A percentile compares a stretch with the other conserved stretches of the same genome.
phyloP scores from a whole-genome alignment of 148 eudicot species.

The Cornus suecica region DNA sequence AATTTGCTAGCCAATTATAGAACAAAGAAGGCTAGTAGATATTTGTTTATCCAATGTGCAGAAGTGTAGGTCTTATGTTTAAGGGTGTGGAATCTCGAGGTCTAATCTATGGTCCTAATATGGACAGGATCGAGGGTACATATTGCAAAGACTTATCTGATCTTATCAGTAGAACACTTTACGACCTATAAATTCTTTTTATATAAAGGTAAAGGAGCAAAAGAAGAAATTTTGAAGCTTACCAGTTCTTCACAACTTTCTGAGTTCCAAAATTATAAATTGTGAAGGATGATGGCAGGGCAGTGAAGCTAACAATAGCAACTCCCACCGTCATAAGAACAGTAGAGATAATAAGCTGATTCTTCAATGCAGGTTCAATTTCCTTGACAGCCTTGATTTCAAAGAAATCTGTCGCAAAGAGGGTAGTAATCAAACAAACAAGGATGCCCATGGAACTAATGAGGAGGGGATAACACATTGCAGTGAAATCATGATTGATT shows the following conservation, averaged over 20 bases:
- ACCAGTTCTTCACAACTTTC: slow-evolving; percentile 79
- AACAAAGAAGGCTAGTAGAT: too few relatives aligned
- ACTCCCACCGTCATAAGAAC: slow-evolving; percentile 70
- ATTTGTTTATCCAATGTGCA: too few relatives aligned
- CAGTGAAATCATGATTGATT: slow-evolving; percentile 51
- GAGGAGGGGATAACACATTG: slow-evolving; percentile 56
- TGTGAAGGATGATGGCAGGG: slow-evolving; percentile 78
- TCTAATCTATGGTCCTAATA: too few relatives aligned
- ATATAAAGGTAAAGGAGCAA: not conserved
- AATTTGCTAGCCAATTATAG: not conserved
- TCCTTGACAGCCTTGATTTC: slow-evolving; percentile 69
- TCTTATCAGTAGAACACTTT: not conserved
- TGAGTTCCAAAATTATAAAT: slow-evolving; percentile 75
- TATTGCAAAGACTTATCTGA: too few relatives aligned
- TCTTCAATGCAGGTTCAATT: slow-evolving; percentile 77
- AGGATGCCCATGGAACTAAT: slow-evolving; percentile 63
- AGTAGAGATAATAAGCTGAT: slow-evolving; percentile 79
- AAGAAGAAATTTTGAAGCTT: slow-evolving; percentile 16
- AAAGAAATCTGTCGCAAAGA: slow-evolving; percentile 76
- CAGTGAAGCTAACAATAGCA: slow-evolving; percentile 58
- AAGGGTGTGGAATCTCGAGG: too few relatives aligned
- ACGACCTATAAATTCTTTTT: not conserved
- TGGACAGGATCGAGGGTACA: too few relatives aligned
- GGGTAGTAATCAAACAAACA: slow-evolving; percentile 65
- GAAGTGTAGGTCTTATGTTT: too few relatives aligned